A percentile compares a stretch with the other conserved stretches of the same genome.
Evolutionary conservation across 1,139 yeast species (phyloP).

Genomic region (Suhomyces wounanorum): DNA sequence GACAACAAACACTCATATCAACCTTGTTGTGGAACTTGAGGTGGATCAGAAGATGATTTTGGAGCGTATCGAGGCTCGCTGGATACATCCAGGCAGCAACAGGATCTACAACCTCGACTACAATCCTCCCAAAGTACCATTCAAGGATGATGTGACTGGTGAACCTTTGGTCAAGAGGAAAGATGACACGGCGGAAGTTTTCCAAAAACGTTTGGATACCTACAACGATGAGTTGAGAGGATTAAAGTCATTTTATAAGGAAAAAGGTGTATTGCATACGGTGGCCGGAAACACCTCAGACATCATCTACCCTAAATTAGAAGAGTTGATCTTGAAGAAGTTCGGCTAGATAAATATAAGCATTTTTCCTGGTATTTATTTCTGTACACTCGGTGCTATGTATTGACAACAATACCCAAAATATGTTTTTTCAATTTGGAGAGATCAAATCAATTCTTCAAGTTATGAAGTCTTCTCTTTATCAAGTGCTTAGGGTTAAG

Average conservation of each 20-base stretch:
- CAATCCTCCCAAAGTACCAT: conserved; percentile 84
- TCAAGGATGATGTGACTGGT: conserved; percentile 85
- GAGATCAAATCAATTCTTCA: too few relatives aligned
- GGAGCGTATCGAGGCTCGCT: conserved; percentile 79
- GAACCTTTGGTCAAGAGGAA: conserved; percentile 77
- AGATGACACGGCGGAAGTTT: conserved; percentile 76
- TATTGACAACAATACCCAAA: not conserved
- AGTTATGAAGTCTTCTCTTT: not conserved
- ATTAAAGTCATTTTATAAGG: conserved; percentile 59
- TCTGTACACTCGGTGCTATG: too few relatives aligned
- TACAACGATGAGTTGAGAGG: conserved; percentile 65
- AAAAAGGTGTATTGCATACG: conserved; percentile 53
- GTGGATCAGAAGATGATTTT: conserved; percentile 81
- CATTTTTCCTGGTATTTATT: too few relatives aligned
- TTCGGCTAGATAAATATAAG: conserved; percentile 14
- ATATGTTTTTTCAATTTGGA: too few relatives aligned
- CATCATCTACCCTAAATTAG: conserved; percentile 73
- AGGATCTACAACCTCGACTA: conserved; percentile 82
- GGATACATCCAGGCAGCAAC: conserved; percentile 84
- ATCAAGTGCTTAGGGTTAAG: too few relatives aligned
- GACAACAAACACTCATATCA: conserved; percentile 45
- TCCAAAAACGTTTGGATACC: conserved; percentile 63
- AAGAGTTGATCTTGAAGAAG: conserved; percentile 36
- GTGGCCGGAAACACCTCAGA: conserved; percentile 83
- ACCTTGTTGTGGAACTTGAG: conserved; percentile 77